Evolutionary conservation across 139 green algal genomes (phyloP).

Genomic region (Chlamydomonas sp.): DNA sequence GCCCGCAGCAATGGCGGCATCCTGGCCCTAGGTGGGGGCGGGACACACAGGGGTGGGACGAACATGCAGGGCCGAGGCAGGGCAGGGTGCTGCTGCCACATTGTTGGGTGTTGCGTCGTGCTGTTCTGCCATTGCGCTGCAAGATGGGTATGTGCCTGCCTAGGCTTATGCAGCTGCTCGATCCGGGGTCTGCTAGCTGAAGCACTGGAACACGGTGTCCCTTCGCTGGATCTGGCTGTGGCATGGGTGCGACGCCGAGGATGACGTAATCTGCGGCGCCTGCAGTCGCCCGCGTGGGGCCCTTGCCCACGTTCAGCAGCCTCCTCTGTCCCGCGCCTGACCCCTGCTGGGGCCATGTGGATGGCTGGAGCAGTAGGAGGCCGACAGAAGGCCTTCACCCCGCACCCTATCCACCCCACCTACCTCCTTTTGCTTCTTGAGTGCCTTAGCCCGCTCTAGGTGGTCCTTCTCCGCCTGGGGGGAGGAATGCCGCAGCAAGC

Average conservation of each 20-base stretch:
- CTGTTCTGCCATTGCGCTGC: neutral
- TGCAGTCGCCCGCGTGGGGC: neutral
- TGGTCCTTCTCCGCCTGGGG: slow-evolving; percentile 26
- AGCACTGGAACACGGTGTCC: too few relatives aligned
- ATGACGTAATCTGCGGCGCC: too few relatives aligned
- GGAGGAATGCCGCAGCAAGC: too few relatives aligned
- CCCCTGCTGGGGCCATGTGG: neutral
- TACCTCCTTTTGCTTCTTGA: slow-evolving; percentile 67
- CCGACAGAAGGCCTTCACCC: neutral
- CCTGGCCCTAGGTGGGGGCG: neutral
- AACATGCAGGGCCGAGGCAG: neutral
- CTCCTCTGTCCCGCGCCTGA: neutral
- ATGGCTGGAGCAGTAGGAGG: neutral
- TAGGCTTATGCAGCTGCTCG: too few relatives aligned
- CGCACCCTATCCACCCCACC: neutral
- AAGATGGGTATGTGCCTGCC: too few relatives aligned
- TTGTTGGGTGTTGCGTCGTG: neutral
- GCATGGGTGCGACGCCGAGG: too few relatives aligned
- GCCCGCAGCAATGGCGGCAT: neutral
- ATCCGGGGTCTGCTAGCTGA: too few relatives aligned
- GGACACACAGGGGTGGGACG: neutral
- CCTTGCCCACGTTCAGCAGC: slow-evolving; percentile 2
- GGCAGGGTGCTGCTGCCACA: neutral
- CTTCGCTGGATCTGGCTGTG: too few relatives aligned
- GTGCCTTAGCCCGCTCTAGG: slow-evolving; percentile 40